Conservation (phyloP, 1,139 yeast genomes). For the Suhomyces wounanorum region DNA sequence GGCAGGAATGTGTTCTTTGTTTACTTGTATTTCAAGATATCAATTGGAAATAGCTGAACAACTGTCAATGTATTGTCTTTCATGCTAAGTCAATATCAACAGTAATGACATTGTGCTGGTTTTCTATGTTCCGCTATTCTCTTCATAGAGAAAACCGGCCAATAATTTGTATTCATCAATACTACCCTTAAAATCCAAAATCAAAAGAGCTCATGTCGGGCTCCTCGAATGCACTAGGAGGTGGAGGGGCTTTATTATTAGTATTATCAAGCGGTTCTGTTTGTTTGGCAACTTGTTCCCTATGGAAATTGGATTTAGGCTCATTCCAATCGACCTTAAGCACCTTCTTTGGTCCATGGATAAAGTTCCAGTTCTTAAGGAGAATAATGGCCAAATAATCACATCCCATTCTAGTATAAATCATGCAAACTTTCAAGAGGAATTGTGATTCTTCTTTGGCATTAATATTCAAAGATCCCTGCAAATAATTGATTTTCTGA, state of each 20-base stretch:
- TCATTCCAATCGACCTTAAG: slow-evolving; percentile 6
- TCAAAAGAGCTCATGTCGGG: slow-evolving; percentile 81
- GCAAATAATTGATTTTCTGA: slow-evolving; percentile 46
- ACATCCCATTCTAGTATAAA: slow-evolving; percentile 89
- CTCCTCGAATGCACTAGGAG: slow-evolving; percentile 59
- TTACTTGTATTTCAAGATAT: too few relatives aligned
- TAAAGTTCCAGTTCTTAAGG: slow-evolving; percentile 69
- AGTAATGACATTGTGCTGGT: too few relatives aligned
- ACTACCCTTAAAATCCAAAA: slow-evolving; percentile 48
- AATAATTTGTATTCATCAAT: too few relatives aligned
- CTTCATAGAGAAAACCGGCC: too few relatives aligned
- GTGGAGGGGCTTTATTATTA: slow-evolving; percentile 32
- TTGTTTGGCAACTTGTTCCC: slow-evolving; percentile 5
- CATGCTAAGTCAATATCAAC: too few relatives aligned
- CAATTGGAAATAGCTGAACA: too few relatives aligned
- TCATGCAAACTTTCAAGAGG: slow-evolving; percentile 61
- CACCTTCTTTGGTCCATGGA: slow-evolving; percentile 15
- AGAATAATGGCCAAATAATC: slow-evolving; percentile 70
- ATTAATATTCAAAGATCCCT: slow-evolving; percentile 51
- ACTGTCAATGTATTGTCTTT: too few relatives aligned
- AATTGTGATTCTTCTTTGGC: slow-evolving; percentile 58
- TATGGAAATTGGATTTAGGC: slow-evolving; percentile 1
- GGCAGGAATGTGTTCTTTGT: too few relatives aligned
- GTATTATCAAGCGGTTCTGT: neutral
- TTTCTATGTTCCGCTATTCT: too few relatives aligned